Conservation (phyloP, 106 monocot genomes). For the Agapanthus africanus region DNA sequence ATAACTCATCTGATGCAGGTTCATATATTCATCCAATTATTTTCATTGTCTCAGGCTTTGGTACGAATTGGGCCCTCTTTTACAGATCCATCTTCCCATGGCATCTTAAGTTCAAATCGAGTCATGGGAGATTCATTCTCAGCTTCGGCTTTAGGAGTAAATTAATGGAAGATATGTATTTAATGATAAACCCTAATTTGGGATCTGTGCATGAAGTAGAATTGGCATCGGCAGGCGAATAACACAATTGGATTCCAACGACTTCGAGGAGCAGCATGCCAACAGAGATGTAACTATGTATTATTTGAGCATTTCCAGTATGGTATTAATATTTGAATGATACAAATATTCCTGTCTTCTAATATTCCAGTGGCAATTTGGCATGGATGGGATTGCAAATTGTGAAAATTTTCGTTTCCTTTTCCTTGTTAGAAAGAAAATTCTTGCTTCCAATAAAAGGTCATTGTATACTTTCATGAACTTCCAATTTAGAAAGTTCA, state of each 20-base stretch:
- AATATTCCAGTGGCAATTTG: too few species aligned
- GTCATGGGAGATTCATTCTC: not conserved
- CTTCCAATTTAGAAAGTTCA: not conserved
- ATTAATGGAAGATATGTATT: not conserved
- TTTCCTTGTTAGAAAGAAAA: not conserved
- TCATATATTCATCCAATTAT: not conserved
- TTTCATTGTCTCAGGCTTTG: not conserved
- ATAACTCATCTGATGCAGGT: not conserved
- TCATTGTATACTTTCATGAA: not conserved
- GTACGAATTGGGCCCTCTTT: not conserved
- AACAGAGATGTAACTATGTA: not conserved
- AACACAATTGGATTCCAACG: not conserved
- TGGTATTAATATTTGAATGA: not conserved
- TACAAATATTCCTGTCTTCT: too few species aligned
- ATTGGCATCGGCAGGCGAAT: not conserved
- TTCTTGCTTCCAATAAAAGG: not conserved
- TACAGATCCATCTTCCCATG: not conserved
- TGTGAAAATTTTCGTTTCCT: not conserved
- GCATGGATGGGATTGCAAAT: too few species aligned
- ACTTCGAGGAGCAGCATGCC: not conserved
- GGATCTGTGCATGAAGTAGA: not conserved
- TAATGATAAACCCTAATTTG: not conserved
- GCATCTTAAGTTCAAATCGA: not conserved
- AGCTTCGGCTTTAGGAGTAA: not conserved
- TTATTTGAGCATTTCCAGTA: not conserved